Base-by-base conservation (phyloP, 2,329 filamentous ascomycete species). In the Colletotrichum noveboracense region DNA sequence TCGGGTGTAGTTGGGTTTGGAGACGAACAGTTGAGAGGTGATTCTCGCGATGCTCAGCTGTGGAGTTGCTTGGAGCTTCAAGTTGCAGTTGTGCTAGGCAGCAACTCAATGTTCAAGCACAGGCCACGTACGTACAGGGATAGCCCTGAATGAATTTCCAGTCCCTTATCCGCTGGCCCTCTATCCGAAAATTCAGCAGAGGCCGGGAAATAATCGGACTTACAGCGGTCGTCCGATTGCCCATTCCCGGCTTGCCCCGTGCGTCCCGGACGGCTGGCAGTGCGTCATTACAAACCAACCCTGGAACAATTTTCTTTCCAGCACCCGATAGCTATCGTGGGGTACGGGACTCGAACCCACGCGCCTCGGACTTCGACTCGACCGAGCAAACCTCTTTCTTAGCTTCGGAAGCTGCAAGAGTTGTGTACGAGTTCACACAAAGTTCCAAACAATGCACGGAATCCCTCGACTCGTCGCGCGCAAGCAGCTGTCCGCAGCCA, bases 261-360 rank as follows among this genome's bases (percentile, higher is more conserved):
- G 68, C 72, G 69, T 28, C 16, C 52, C 72, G 61, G 73, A 24
- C 24, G 28, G 56, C 28, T 68, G 61, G 73, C 26, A 12, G 28
- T 10, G 56, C 73, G 73, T 75, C 73, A 75, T 75, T 66, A 75
- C 61, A 67, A 67, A 74, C 69, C 48, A 71, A 52, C 43, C 43
- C 43, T 52, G 58, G 16, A 75, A 71, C 72, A 72, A 67, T 72
- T 75, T 75, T 75, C 69, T 34, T 12, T 26, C 65, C 30, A 34
- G 12, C n/a, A 13, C 28, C 36, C 4, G 21, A 26, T 62, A 30
- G 36, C 70, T 24, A 43, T 34, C 48, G 26, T 36, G 68, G 66
- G 43, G 48, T 14, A 36, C 13, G 28, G 48, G 34, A 36, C 13
- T 64, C 32, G 58, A 26, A 30, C 58, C 36, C 26, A 48, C 34